A percentile compares a stretch with the other conserved stretches of the same genome.
Conservation (phyloP, 345 rosid species). For the Eucalyptus guilfoylei region DNA sequence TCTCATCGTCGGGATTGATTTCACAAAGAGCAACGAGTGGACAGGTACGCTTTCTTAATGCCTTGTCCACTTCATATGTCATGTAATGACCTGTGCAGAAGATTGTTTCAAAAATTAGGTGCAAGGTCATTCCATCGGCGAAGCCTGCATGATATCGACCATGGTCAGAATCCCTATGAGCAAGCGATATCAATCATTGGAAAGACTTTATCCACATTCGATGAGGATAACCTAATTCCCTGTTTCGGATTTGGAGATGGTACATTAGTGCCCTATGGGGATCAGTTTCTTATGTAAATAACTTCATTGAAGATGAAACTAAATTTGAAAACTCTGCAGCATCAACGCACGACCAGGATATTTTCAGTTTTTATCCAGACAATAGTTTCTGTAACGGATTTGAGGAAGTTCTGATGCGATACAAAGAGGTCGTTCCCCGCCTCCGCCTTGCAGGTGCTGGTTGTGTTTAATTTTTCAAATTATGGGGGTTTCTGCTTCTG, state of each 20-base stretch:
- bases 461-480: background rate
- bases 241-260: conserved; percentile 77
- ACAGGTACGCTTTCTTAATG: conserved; percentile 36
- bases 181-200: conserved; percentile 80
- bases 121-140: conserved; percentile 50
- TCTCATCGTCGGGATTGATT: conserved; percentile 85
- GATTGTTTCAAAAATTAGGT: conserved; percentile 22
- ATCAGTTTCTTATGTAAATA: background rate
- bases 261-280: background rate
- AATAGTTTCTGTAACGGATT: background rate
- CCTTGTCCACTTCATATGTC: background rate
- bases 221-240: conserved; percentile 78
- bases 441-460: background rate
- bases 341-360: background rate
- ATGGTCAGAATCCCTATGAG: conserved; percentile 58
- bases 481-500: background rate
- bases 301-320: background rate
- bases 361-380: background rate
- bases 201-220: conserved; percentile 60
- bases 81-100: background rate
- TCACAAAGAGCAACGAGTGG: conserved; percentile 90
- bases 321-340: background rate
- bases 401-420: background rate
- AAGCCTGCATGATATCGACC: conserved; percentile 54
- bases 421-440: background rate